Evolutionary conservation across 768 basidiomycete species (phyloP), one percentile per base, ranked within the genome.

Genomic region (Amylocystis lapponica): DNA sequence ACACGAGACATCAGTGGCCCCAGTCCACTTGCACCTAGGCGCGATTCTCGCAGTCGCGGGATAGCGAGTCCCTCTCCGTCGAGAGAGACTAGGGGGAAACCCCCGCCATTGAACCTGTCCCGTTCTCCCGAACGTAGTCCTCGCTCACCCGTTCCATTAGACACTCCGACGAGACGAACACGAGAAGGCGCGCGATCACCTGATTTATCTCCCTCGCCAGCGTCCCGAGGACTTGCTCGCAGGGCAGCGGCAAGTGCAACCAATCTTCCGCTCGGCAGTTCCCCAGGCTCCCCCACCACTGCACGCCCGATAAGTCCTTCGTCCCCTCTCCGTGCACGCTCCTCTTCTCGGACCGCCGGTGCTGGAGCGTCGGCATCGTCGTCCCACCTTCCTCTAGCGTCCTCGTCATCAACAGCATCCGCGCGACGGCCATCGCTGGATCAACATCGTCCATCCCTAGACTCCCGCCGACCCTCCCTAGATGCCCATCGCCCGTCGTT

Each of bases 301-400:
- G 52, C 65, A 48, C 53, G 65, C 58, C 48, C 64, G 29, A 53
- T 57, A 9, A 76, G 72, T 46, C 72, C 73, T 16, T 59, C 67
- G 22, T n/a, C n/a, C n/a, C n/a, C n/a, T n/a, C n/a, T n/a, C n/a
- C 70, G 65, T 17, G 57, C 71, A 33, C 70, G 72, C 20, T 66
- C 74, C 7, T 62, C 73, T 1, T 66, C 69, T 34, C 61, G 66
- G 22, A 62, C 62, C 40, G 67, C 71, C 29, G 62, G 64, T 9
- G 69, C 70, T 22, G 53, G 72, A 16, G 57, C 67, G 5, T 77
- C 80, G 2, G 52, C 70, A 5, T 79, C 81, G 3, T 60, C 74
- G 3, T 71, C 77, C 2, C 72, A 76, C 50, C 63, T 78, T 39
- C 73, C 75, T n/a, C 60, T 72, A 8, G 58, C 53, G 23, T 53